Conservation (phyloP, 148 eudicot genomes). For the Rhododendron mucronatum region DNA sequence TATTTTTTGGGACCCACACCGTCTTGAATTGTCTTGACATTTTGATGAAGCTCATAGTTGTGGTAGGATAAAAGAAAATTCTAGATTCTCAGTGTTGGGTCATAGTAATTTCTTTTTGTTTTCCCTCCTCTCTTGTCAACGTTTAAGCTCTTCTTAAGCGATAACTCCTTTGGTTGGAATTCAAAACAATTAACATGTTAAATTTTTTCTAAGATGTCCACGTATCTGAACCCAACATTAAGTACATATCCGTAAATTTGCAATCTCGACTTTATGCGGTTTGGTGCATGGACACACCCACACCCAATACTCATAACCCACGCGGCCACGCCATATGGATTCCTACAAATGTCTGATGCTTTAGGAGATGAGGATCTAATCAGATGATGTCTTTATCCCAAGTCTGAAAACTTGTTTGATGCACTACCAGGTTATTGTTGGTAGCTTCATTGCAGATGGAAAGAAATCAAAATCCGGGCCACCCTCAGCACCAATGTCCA, state of each 20-base stretch:
- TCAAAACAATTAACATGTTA: background rate
- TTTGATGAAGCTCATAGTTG: background rate
- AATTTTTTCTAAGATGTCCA: background rate
- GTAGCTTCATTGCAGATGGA: constrained; percentile 82
- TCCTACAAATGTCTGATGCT: background rate
- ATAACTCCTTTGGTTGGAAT: background rate
- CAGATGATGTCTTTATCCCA: background rate
- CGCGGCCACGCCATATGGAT: background rate
- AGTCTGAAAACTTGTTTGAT: background rate
- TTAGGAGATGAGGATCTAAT: background rate
- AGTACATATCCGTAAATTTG: background rate
- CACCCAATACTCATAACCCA: background rate
- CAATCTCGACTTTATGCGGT: background rate
- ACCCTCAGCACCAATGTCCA: constrained; percentile 43
- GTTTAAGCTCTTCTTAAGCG: background rate
- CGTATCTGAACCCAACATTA: background rate
- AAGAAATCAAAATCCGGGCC: constrained; percentile 71
- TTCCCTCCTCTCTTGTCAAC: background rate
- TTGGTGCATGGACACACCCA: background rate
- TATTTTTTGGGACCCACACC: background rate
- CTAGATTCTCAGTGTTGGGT: background rate
- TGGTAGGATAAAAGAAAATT: background rate
- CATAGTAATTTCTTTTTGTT: background rate
- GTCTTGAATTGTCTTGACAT: background rate
- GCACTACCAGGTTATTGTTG: constrained; percentile 65